These are phyloP conservation scores for Hypocrella siamensis DNA, from an alignment of 2,329 filamentous ascomycete genomes.

Conservation along the genomic window DNA sequence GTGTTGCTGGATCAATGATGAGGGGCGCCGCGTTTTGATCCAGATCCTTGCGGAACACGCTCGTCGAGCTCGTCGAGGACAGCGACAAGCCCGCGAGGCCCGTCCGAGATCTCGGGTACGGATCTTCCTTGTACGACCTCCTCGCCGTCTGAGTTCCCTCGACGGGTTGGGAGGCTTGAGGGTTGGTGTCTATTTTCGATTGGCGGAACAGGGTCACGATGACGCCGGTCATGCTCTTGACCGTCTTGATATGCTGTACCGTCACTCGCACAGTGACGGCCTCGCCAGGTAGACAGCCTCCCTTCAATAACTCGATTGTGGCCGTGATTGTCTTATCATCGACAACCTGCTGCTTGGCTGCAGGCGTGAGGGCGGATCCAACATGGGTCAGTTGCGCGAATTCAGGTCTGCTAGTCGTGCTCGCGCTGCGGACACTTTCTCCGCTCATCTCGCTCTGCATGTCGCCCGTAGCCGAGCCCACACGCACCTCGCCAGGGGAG, in stretches of 20 bases:
- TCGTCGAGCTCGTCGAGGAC: slow-evolving; percentile 71
- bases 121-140: slow-evolving; percentile 62
- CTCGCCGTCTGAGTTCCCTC: slow-evolving; percentile 43
- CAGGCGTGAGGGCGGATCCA: slow-evolving; percentile 12
- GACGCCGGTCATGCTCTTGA: slow-evolving; percentile 84
- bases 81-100: slow-evolving; percentile 76
- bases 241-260: slow-evolving; percentile 74
- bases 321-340: slow-evolving; percentile 71
- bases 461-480: slow-evolving; percentile 26
- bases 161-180: slow-evolving; percentile 33
- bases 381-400: slow-evolving; percentile 19
- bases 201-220: slow-evolving; percentile 87
- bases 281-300: slow-evolving; percentile 77
- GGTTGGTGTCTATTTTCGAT: slow-evolving; percentile 71
- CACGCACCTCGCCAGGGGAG: background rate
- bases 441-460: slow-evolving; percentile 54
- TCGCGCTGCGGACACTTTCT: slow-evolving; percentile 53
- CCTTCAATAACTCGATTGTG: slow-evolving; percentile 66
- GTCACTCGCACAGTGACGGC: slow-evolving; percentile 63
- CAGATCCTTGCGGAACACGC: slow-evolving; percentile 90
- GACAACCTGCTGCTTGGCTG: slow-evolving; percentile 26
- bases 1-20: slow-evolving; percentile 66
- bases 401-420: slow-evolving; percentile 41
- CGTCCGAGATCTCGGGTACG: slow-evolving; percentile 74
- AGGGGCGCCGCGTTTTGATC: slow-evolving; percentile 78